Base-by-base conservation (phyloP, 305 asterid genomes). In the Fraxinus greggii region DNA sequence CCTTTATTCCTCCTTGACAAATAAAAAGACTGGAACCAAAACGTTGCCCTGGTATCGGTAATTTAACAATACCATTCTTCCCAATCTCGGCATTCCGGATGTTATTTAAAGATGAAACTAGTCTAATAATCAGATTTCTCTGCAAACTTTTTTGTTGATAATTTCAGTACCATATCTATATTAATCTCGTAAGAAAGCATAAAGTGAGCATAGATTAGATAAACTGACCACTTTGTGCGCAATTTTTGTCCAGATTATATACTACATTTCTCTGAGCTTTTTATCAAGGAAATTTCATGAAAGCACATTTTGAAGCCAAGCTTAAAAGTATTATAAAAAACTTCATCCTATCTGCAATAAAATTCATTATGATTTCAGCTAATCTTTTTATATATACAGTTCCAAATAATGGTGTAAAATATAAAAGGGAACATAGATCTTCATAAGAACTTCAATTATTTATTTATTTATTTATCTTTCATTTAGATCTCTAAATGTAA, bases 1-100 rank as follows among this genome's bases (percentile, higher is more conserved):
- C 77, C 72, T 78, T 38, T 33, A 54, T 73, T 76, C 10, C 24
- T 80, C 77, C 17, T 38, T 65, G 79, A 75, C 59, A 77, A 80
- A 54, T 69, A 75, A 24, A 32, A 81, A 38, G 48, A 72, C 35
- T 67, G 29, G 4, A 77, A 54, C 31, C 12, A 40, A 33, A 26
- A 63, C 48, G 2, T 9, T 65, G 35, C 72, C 72, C 6, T 26
- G 31, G n/a, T 65, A 26, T 26, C 35, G 1, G 33, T 65, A 65
- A 75, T 23, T 24, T 38, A 36, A 82, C 51, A 72, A 84, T 29
- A 73, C 23, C 33, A 7, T 76, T 45, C 73, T n/a, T 6, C 54
- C 38, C 19, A 42, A 26, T 21, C 12, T 42, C 26, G 10, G 6
- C 32, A 26, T 15, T 40, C 32, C 23, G 23, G 61, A 75, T 40